Percentiles rank a stretch among this genome's conserved stretches.
Conservation (phyloP, 1,284 basidiomycete genomes). For the Clitocybe nebularis region DNA sequence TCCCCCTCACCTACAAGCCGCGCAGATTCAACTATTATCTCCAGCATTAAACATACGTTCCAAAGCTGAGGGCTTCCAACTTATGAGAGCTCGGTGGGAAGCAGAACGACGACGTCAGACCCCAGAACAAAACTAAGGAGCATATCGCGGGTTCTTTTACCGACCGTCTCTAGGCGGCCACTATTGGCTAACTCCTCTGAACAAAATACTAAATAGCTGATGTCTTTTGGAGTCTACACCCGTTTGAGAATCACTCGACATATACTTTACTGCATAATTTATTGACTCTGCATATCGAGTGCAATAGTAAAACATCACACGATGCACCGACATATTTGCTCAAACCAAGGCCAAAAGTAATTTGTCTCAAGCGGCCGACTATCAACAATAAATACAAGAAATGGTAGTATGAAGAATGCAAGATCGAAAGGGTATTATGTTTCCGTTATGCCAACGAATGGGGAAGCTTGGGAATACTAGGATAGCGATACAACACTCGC, state of each 20-base stretch:
- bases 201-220: too few relatives aligned
- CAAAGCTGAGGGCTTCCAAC: conserved; percentile 58
- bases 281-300: neutral
- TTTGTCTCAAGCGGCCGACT: conserved; percentile 4
- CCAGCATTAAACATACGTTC: conserved; percentile 50
- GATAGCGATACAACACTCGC: neutral
- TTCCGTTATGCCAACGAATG: neutral
- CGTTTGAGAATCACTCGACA: too few relatives aligned
- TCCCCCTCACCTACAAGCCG: conserved; percentile 57
- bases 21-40: conserved; percentile 50
- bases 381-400: conserved; percentile 6
- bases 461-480: neutral
- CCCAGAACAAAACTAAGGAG: conserved; percentile 2
- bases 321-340: conserved; percentile 2
- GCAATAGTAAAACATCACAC: neutral
- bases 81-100: conserved; percentile 70
- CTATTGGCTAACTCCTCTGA: neutral
- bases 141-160: neutral
- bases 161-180: neutral
- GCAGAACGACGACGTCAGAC: conserved; percentile 44
- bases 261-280: too few relatives aligned
- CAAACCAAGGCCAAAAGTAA: conserved; percentile 4
- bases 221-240: too few relatives aligned
- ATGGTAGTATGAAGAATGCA: neutral
- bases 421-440: neutral